phyloP scores from a whole-genome alignment of 2,329 filamentous ascomycete genomes.

The Fusarium sp. region DNA sequence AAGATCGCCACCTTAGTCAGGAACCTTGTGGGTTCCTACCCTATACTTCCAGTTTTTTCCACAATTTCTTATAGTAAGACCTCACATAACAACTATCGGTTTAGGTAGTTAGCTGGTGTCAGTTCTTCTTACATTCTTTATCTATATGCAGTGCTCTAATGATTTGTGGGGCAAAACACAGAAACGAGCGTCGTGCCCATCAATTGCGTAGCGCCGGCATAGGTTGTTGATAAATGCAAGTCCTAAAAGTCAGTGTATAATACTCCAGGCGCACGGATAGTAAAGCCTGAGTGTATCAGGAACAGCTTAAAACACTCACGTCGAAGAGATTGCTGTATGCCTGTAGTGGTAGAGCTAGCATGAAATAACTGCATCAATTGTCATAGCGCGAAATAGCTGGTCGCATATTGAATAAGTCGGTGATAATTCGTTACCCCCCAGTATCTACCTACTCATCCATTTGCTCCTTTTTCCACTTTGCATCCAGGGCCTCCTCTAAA shows the following conservation, averaged over 20 bases:
- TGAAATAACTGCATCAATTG: background rate
- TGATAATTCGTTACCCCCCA: background rate
- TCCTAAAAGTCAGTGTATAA: background rate
- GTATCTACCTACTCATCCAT: conserved; percentile 15
- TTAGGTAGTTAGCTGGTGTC: background rate
- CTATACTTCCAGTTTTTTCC: background rate
- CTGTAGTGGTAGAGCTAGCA: too few relatives aligned
- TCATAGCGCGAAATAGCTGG: background rate
- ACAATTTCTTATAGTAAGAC: background rate
- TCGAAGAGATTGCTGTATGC: background rate
- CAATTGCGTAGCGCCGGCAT: background rate
- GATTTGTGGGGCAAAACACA: too few relatives aligned
- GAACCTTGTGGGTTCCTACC: conserved; percentile 5
- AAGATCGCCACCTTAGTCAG: conserved; percentile 25
- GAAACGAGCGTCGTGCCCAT: too few relatives aligned
- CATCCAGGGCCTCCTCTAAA: conserved; percentile 37
- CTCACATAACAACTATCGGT: background rate
- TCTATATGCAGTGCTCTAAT: background rate
- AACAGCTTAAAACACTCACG: background rate
- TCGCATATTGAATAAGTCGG: background rate
- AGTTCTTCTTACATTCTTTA: background rate
- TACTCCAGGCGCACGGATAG: background rate
- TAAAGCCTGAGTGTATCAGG: background rate
- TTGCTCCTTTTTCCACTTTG: conserved; percentile 25
- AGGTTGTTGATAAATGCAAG: too few relatives aligned